A percentile compares a stretch with the other conserved stretches of the same genome.
Conservation (phyloP, 78 protist genomes). For the Chrysochromulina parva region DNA sequence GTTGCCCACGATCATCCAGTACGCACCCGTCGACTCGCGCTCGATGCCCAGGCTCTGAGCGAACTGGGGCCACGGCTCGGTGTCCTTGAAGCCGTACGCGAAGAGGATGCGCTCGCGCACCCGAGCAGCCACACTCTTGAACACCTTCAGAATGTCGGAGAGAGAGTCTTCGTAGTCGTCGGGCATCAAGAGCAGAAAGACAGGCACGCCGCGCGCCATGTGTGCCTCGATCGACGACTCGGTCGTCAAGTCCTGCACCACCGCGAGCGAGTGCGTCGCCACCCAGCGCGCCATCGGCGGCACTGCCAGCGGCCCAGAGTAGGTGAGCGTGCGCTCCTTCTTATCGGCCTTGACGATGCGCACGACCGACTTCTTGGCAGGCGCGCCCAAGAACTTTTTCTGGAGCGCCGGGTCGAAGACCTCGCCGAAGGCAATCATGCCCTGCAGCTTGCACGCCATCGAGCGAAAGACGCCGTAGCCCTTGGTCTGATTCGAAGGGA, state of each 20-base stretch:
- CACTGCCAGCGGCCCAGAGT: not conserved
- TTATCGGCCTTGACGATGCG: not conserved
- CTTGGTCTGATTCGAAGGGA: not conserved
- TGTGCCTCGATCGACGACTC: not conserved
- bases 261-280: not conserved
- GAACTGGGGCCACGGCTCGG: conserved; percentile 3
- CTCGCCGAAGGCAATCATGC: not conserved
- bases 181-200: not conserved
- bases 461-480: not conserved
- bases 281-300: not conserved
- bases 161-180: not conserved
- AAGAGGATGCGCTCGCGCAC: not conserved
- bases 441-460: not conserved
- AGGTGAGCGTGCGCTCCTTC: not conserved
- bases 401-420: not conserved
- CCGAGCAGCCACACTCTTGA: not conserved
- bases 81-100: conserved; percentile 30
- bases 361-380: not conserved
- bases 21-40: not conserved
- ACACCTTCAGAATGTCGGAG: not conserved
- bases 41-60: not conserved
- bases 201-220: not conserved
- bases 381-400: not conserved
- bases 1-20: conserved; percentile 13
- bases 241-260: not conserved